phyloP scores from a whole-genome alignment of 2,329 filamentous ascomycete genomes.

The Calonectria pseudoreteaudii region DNA sequence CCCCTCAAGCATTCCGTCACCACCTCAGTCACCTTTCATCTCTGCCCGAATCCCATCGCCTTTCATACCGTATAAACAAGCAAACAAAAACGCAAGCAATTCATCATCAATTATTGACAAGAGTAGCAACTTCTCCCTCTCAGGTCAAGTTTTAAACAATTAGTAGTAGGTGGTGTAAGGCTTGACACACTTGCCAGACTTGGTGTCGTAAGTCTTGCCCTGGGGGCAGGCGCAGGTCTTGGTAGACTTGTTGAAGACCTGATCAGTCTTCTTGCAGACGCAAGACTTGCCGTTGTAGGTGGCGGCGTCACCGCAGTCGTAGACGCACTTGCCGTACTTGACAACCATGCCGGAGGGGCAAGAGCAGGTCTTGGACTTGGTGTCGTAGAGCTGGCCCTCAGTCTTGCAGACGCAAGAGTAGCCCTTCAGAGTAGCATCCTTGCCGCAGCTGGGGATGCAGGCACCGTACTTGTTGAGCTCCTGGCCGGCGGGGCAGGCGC shows the following conservation, averaged over 20 bases:
- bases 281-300: not conserved
- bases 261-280: not conserved
- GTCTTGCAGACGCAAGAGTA: constrained; percentile 39
- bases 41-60: not conserved
- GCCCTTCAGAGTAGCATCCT: constrained; percentile 32
- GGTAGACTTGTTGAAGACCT: not conserved
- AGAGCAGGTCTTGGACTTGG: constrained; percentile 31
- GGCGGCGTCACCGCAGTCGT: not conserved
- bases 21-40: not conserved
- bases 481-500: constrained; percentile 21
- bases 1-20: not conserved
- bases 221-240: not conserved
- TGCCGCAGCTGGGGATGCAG: constrained; percentile 32
- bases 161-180: not conserved
- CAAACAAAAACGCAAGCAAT: not conserved
- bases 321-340: not conserved
- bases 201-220: not conserved
- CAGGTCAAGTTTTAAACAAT: not conserved
- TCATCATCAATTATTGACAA: not conserved
- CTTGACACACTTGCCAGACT: not conserved
- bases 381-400: constrained; percentile 30
- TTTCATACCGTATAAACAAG: not conserved
- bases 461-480: constrained; percentile 31
- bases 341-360: constrained; percentile 32
- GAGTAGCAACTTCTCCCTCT: not conserved